These are phyloP conservation scores for Avena atlantica DNA, from an alignment of 176 grass and related monocot species.

Conservation along the genomic window DNA sequence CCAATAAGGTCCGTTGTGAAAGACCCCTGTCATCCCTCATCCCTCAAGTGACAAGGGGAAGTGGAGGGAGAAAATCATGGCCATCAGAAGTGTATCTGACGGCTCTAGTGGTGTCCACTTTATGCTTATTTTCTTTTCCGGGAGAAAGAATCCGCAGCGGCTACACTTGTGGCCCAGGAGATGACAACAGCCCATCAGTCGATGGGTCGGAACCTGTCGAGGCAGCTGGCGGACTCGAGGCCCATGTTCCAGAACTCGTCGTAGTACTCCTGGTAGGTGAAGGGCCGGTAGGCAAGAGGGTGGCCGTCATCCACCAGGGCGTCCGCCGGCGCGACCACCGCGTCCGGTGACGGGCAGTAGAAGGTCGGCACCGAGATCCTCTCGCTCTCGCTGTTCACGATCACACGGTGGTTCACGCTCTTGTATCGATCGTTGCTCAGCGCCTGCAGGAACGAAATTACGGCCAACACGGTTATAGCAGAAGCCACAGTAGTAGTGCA, in stretches of 20 bases:
- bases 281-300: slow-evolving; percentile 63
- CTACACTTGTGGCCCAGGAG: not conserved
- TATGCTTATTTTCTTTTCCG: not conserved
- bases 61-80: not conserved
- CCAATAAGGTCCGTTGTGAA: not conserved
- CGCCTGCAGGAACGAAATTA: slow-evolving; percentile 38
- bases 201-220: slow-evolving; percentile 68
- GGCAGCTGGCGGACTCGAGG: slow-evolving; percentile 69
- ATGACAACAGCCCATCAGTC: not conserved
- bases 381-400: slow-evolving; percentile 80
- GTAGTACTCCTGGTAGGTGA: slow-evolving; percentile 81
- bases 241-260: slow-evolving; percentile 80
- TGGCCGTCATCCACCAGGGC: slow-evolving; percentile 55
- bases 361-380: slow-evolving; percentile 91
- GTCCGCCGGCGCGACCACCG: slow-evolving; percentile 59
- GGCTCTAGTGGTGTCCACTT: not conserved
- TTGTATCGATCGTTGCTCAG: slow-evolving; percentile 80
- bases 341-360: slow-evolving; percentile 68
- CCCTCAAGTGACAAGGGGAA: not conserved
- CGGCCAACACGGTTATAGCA: not conserved
- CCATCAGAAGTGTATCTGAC: slow-evolving; percentile 6
- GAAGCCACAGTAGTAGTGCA: not conserved
- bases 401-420: slow-evolving; percentile 83
- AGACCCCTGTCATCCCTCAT: not conserved
- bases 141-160: not conserved